Base-by-base conservation (phyloP, 176 grass and related monocot species). In the Pharus latifolius region DNA sequence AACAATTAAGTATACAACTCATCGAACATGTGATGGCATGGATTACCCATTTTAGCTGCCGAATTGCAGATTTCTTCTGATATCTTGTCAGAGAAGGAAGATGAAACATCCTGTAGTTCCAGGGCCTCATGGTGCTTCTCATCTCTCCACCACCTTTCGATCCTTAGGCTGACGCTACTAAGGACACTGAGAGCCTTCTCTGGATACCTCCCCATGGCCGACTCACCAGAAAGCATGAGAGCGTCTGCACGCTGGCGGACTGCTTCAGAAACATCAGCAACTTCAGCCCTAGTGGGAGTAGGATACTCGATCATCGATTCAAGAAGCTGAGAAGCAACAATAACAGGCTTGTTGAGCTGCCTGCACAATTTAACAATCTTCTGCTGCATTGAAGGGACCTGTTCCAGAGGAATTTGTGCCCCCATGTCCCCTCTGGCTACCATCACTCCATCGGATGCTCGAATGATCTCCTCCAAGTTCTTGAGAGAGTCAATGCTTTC, bases 271-370 rank as follows among this genome's bases (percentile, higher is more conserved):
- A 98, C 87, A 81, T 98, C 95, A 25, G 95, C 89, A 44, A 98
- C 95, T 74, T 98, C 94, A 16, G 95, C 95, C 67, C 95, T 84
- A 51, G 95, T 98, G 41, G 89, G 95, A 28, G 76, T 93, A 14
- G 95, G 95, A 67, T 93, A 98, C 82, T 91, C 95, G 2, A 98
- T 93, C 95, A 98, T 98, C 0, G 95, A 98, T 68, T 98, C 95
- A 0, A 98, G 84, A 27, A 98, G 90, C 68, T 98, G 95, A 47
- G 95, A 98, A 35, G 95, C 95, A 45, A 98, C 95, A 37, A 98
- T 94, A 17, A 91, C 95, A 58, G 95, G 95, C 58, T 93, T 98
- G 84, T 98, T 98, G 51, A 98, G 90, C 72, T 94, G 87, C 48
- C 95, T 89, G 72, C 95, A 98, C 12, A 91, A 33, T 67, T 71